Base-by-base conservation (phyloP, 371 early-diverging fungal genomes). In the Mortierella sp. region DNA sequence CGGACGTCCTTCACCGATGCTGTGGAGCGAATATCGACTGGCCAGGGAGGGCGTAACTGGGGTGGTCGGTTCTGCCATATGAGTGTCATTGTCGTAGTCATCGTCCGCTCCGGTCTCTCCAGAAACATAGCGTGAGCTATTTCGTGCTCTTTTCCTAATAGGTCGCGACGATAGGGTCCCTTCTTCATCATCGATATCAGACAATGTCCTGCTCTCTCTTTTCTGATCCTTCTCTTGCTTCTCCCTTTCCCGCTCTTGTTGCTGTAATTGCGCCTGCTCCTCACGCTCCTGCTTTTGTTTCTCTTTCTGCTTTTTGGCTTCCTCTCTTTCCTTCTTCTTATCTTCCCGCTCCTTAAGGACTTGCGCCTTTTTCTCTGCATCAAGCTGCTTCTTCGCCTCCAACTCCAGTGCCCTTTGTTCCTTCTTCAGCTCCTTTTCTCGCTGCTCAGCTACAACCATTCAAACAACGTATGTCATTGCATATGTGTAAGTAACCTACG, bases 291-390 rank as follows among this genome's bases (percentile, higher is more conserved):
- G 55, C 21, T 70, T 57, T 47, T 55, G 56, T 19, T 37, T 14
- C 34, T 80, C 81, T 44, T 79, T 81, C 17, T 31, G 19, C 28
- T 61, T 63, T 41, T 61, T 66, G 47, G 79, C 81, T 43, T 79
- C 79, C 32, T 73, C 73, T 4, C 52, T 46, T 19, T 73, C 73
- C 6, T 56, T 55, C 21, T 73, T 73, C 51, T 73, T 73, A 50
- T 73, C 73, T 14, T 73, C 73, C 32, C 60, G 61, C 34, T 73
- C 73, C 11, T 56, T 67, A n/a, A 54, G 54, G 1, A 55, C 28
- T 32, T 67, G 63, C 3, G 67, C 67, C 47, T 73, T 73, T 60
- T 63, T 66, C 50, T 73, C 73, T 24, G 73, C 67, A 17, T 73
- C 73, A 39, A 66, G 73, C 23, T 62, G 68, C 12, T 62, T 50